Evolutionary conservation across 805 yeast genomes (phyloP), one percentile per base, ranked within the genome.

Genomic region (Lachancea mirantina): DNA sequence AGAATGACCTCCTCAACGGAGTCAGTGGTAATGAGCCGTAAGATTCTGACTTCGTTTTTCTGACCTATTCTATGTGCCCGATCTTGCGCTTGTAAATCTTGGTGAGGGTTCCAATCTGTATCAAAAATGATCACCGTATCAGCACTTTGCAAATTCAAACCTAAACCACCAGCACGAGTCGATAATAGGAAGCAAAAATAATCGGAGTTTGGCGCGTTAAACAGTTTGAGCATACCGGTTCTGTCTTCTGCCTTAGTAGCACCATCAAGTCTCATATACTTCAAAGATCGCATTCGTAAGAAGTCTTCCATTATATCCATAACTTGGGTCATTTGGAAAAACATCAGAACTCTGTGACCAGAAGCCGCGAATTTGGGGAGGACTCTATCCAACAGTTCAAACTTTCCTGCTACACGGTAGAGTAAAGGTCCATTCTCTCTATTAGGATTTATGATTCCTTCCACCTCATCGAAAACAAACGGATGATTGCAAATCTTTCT

Each of bases 61-160:
- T 83, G 94, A 26, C 94, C 94, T 56, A 83, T 83, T 68, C 94
- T 74, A 57, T 83, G 94, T 1, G 94, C 94, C 65, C 94, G 70
- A 59, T 83, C 94, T 59, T 83, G 94, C 1, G 92, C 94, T 57
- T 83, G 94, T 51, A 83, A 72, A 74, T 83, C 94, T 59, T 83
- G 94, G 62, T 83, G 94, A 6, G 94, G 94, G 52, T 83, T 83
- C 94, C 94, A 83, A 62, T 83, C 94, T 10, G 89, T 80, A 56
- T 83, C 94, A 54, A 82, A 83, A 42, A 83, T 83, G 42, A 83
- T 76, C 38, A 83, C 94, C 0, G 94, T 83, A 54, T 83, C 94
- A 3, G 94, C 94, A 16, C 88, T 81, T 62, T 83, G 94, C 55
- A 83, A 72, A 57, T 83, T 83, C 50, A 83, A 68, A 52, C 94